phyloP scores from a whole-genome alignment of 495 filamentous ascomycete species.

The Aspergillus kassunensis region DNA sequence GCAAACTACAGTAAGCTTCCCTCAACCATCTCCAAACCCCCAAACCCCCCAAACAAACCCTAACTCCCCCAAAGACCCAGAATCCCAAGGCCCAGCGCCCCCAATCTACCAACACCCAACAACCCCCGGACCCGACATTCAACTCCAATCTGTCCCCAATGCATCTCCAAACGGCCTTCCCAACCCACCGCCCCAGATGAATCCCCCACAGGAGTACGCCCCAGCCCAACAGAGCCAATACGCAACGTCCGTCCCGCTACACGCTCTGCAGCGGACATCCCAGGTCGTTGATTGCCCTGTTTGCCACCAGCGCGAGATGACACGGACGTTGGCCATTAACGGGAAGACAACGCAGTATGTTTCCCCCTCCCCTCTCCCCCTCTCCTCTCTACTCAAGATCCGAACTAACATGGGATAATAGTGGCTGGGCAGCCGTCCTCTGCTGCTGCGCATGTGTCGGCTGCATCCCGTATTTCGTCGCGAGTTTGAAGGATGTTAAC shows the following conservation, averaged over 20 bases:
- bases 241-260: constrained; percentile 27
- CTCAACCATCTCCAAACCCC: too few relatives aligned
- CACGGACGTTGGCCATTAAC: constrained; percentile 31
- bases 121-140: neutral
- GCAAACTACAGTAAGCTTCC: constrained; percentile 5
- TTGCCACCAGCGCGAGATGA: constrained; percentile 47
- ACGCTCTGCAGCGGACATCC: constrained; percentile 30
- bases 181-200: neutral
- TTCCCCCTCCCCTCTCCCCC: neutral
- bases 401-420: constrained; percentile 15
- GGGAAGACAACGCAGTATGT: constrained; percentile 52
- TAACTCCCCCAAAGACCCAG: neutral
- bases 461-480: constrained; percentile 51
- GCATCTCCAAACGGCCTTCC: too few relatives aligned
- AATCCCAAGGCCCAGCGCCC: neutral
- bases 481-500: constrained; percentile 48
- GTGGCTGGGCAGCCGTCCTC: constrained; percentile 46
- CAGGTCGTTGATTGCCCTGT: constrained; percentile 48
- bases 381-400: too few relatives aligned
- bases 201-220: neutral
- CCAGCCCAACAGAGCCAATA: constrained; percentile 24
- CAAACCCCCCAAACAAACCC: neutral
- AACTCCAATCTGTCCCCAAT: neutral
- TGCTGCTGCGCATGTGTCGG: constrained; percentile 47
- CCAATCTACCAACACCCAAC: neutral